Conservation (phyloP, 2,329 filamentous ascomycete genomes). For the Colletotrichum magnum region DNA sequence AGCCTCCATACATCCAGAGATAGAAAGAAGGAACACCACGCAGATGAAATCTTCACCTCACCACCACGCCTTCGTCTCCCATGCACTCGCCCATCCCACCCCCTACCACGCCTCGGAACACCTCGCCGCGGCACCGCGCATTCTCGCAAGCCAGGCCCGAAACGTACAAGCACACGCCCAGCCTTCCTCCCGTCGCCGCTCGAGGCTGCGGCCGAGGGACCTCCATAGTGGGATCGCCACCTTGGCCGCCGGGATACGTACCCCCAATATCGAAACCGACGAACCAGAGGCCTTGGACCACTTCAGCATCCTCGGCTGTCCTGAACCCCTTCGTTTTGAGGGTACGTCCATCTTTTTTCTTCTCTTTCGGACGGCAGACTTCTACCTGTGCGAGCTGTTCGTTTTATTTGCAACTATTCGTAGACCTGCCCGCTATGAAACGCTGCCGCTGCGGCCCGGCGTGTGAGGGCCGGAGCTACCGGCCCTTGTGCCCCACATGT, state of each 20-base stretch:
- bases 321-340: neutral
- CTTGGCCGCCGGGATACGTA: conserved; percentile 16
- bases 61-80: conserved; percentile 27
- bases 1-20: no score
- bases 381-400: no score
- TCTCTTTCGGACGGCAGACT: neutral
- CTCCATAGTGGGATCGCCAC: conserved; percentile 22
- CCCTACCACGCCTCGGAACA: neutral
- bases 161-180: conserved; percentile 15
- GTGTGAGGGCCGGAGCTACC: no score
- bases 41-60: neutral
- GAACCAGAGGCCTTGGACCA: conserved; percentile 21
- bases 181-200: neutral
- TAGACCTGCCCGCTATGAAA: no score
- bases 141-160: conserved; percentile 33
- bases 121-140: neutral
- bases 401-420: no score
- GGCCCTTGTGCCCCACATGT: no score
- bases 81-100: neutral
- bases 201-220: neutral
- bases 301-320: conserved; percentile 26
- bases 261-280: neutral
- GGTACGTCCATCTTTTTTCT: neutral
- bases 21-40: no score
- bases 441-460: no score